These are phyloP conservation scores for Backusella tuberculispora DNA, from an alignment of 192 early-diverging fungal genomes.

Conservation along the genomic window DNA sequence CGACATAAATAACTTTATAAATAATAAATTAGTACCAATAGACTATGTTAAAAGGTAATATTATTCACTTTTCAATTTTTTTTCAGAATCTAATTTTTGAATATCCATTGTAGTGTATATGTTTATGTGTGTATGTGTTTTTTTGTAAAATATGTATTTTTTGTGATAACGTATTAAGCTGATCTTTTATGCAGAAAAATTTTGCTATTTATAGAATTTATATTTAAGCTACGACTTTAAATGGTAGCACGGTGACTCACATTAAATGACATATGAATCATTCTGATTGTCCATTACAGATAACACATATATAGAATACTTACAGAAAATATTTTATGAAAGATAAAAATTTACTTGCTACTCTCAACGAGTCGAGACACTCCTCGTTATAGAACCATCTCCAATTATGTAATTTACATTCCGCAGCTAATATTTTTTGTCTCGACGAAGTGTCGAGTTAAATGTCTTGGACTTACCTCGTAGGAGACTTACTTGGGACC, in stretches of 20 bases:
- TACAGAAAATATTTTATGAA: no score
- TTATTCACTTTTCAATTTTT: not conserved
- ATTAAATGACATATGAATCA: not conserved
- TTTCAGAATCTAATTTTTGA: not conserved
- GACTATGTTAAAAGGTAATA: not conserved
- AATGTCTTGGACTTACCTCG: no score
- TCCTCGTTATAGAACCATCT: no score
- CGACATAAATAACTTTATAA: conserved; percentile 61
- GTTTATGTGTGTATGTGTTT: no score
- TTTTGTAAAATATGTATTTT: not conserved
- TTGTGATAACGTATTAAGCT: not conserved
- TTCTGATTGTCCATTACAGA: not conserved
- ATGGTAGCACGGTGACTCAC: not conserved
- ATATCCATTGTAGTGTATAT: not conserved
- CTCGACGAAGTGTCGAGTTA: no score
- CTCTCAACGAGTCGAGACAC: no score
- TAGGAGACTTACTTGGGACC: no score
- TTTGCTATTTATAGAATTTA: not conserved
- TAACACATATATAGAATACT: no score
- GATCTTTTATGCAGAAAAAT: not conserved
- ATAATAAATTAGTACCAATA: not conserved
- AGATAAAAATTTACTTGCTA: no score
- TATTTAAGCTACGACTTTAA: not conserved
- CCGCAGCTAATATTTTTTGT: no score
- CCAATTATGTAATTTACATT: no score